phyloP scores from a whole-genome alignment of 768 basidiomycete genomes.

The Nidularia pulvinata region DNA sequence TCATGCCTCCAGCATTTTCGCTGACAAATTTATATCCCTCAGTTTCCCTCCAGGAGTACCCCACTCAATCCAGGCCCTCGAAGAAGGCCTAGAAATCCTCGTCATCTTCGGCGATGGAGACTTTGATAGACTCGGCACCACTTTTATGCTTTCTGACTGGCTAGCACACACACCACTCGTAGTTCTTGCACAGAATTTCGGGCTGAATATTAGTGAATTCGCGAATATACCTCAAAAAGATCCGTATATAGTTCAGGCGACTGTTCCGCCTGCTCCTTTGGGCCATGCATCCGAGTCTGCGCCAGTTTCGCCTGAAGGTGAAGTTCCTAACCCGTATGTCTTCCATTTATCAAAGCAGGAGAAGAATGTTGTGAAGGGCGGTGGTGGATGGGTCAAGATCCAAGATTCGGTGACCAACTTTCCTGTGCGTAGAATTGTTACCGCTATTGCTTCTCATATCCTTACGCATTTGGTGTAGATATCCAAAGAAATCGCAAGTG shows the following conservation, averaged over 20 bases:
- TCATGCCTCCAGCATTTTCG: neutral
- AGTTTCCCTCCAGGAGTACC: slow-evolving; percentile 13
- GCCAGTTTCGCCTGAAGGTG: slow-evolving; percentile 8
- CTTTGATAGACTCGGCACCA: slow-evolving; percentile 9
- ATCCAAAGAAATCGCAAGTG: slow-evolving; percentile 9
- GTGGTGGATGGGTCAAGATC: slow-evolving; percentile 12
- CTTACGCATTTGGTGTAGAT: neutral
- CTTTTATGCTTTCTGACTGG: slow-evolving; percentile 13
- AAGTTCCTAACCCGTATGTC: slow-evolving; percentile 11
- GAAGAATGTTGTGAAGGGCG: slow-evolving; percentile 10
- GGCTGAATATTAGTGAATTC: slow-evolving; percentile 7
- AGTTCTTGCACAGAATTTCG: slow-evolving; percentile 10
- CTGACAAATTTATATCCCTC: neutral
- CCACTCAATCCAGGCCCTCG: slow-evolving; percentile 11
- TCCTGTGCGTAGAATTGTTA: neutral
- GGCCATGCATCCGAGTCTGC: slow-evolving; percentile 8
- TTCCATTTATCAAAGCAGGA: slow-evolving; percentile 8
- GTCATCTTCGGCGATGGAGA: slow-evolving; percentile 11
- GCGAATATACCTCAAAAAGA: slow-evolving; percentile 9
- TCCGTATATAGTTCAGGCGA: slow-evolving; percentile 8
- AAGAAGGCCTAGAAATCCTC: slow-evolving; percentile 9
- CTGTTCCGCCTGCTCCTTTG: slow-evolving; percentile 8
- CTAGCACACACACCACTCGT: slow-evolving; percentile 11
- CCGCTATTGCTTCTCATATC: neutral
- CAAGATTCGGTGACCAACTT: slow-evolving; percentile 12